Evolutionary conservation across 129 eudicot genomes (phyloP), one percentile per base, ranked within the genome.

Genomic region (sunflower (Helianthus annuus)): DNA sequence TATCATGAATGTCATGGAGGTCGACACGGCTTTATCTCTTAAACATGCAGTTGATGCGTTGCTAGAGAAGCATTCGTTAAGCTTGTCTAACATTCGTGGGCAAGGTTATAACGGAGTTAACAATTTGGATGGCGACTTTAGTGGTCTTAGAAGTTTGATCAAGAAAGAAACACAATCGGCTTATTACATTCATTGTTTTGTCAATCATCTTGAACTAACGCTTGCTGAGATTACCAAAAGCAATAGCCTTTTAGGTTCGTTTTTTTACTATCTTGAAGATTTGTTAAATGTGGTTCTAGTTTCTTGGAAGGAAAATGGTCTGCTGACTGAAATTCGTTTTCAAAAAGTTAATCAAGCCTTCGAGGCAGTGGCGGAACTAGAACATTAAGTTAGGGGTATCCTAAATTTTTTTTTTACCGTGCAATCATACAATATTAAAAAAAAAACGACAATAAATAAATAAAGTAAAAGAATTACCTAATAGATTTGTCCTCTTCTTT

Each of bases 11-110:
- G 79, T 66, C 19, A 27, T 12, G n/a, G 72, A 67, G 42, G 72
- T 27, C 67, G 42, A 3, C 17, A 39, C 44, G 11, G 67, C 34
- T 67, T 40, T 75, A 55, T 56, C 73, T 39, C 19, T 54, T 54
- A 75, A 29, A 56, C 1, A 53, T 19, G 48, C 79, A 6, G 15
- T 40, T 27, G 4, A 15, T 55, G 55, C 46, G n/a, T 48, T 75
- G 79, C 66, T 75, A 6, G 64, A 16, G 32, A n/a, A 64, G 45
- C 39, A 74, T 74, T 64, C 65, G 14, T 52, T 53, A 13, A 75
- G 74, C 68, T 10, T 38, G 10, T 65, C 5, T 46, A 66, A n/a
- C 7, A 66, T 75, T 32, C 64, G 59, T 17, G 64, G 74, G 48
- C 80, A 76, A 68, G 46, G 68, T 40, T 66, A 76, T 55, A 14